phyloP scores from a whole-genome alignment of 108 stramenopile species.

The Hondaea fermentalgiana region DNA sequence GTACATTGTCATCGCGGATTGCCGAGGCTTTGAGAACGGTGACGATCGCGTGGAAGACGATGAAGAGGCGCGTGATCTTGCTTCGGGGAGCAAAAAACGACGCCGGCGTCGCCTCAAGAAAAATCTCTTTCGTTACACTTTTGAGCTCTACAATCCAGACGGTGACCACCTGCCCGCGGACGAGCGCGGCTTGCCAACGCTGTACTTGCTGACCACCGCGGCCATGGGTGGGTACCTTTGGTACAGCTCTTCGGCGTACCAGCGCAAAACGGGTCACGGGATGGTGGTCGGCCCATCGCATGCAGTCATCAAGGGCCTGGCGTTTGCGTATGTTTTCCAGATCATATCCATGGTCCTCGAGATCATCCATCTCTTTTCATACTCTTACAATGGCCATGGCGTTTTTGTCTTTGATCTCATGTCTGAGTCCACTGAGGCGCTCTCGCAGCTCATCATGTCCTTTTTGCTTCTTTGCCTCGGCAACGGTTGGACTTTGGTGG shows the following conservation, averaged over 20 bases:
- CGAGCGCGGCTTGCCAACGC: background rate
- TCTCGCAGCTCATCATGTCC: slow-evolving; percentile 12
- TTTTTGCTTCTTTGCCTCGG: background rate
- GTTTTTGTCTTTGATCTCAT: background rate
- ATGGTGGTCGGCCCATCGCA: background rate
- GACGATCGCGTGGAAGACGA: background rate
- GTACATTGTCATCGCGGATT: slow-evolving; percentile 8
- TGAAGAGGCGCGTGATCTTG: background rate
- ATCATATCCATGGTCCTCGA: background rate
- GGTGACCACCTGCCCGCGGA: slow-evolving; percentile 1
- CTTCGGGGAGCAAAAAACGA: background rate
- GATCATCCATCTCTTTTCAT: background rate
- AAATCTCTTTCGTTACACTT: background rate
- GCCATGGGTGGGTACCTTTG: background rate
- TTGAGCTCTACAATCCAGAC: background rate
- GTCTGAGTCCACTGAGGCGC: background rate
- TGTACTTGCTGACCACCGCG: background rate
- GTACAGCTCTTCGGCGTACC: background rate
- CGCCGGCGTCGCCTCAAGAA: background rate
- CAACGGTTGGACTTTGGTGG: slow-evolving; percentile 5
- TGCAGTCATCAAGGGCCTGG: background rate
- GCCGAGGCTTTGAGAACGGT: background rate
- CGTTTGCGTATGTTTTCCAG: slow-evolving; percentile 1
- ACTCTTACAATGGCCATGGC: background rate
- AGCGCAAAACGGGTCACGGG: background rate